Percentiles rank a stretch among this genome's conserved stretches.
Evolutionary conservation across 2,329 filamentous ascomycete genomes (phyloP).

Genomic region (Gaeumannomyces tritici): DNA sequence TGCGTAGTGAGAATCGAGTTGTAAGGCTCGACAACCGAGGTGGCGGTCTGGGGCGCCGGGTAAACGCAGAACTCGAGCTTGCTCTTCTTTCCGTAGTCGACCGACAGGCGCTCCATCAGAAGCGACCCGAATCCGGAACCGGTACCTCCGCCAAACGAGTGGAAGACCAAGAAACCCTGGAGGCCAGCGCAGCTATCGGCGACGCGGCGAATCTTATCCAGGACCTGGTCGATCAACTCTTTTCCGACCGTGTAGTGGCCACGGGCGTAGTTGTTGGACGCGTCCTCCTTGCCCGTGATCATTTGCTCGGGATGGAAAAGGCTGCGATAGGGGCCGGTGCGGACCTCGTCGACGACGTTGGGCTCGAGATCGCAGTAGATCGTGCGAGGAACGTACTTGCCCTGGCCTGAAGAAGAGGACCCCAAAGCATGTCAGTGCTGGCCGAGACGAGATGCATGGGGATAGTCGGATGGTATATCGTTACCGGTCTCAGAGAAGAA

Average conservation of each 20-base stretch:
- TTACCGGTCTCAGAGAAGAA: constrained; percentile 99
- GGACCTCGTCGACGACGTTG: constrained; percentile 98
- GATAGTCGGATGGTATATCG: constrained; percentile 2
- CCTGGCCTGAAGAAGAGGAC: constrained; percentile 56
- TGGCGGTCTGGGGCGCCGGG: constrained; percentile 60
- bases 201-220: constrained; percentile 61
- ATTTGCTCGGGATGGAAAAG: constrained; percentile 99
- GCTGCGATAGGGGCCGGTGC: constrained; percentile 89
- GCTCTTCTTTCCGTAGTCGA: constrained; percentile 67
- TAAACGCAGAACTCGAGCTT: constrained; percentile 69
- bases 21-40: constrained; percentile 64
- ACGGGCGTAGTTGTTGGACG: constrained; percentile 69
- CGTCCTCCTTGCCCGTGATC: constrained; percentile 92
- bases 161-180: constrained; percentile 66
- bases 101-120: constrained; percentile 62
- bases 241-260: constrained; percentile 70
- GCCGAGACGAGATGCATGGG: too few species aligned
- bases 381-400: constrained; percentile 97
- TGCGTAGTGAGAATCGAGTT: constrained; percentile 65
- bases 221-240: constrained; percentile 63
- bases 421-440: too few species aligned
- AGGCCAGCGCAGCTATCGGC: constrained; percentile 51
- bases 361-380: constrained; percentile 99
- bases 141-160: constrained; percentile 65
- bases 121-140: constrained; percentile 66